phyloP scores from a whole-genome alignment of 306 rosid genomes.

The Cucurbita maxima region DNA sequence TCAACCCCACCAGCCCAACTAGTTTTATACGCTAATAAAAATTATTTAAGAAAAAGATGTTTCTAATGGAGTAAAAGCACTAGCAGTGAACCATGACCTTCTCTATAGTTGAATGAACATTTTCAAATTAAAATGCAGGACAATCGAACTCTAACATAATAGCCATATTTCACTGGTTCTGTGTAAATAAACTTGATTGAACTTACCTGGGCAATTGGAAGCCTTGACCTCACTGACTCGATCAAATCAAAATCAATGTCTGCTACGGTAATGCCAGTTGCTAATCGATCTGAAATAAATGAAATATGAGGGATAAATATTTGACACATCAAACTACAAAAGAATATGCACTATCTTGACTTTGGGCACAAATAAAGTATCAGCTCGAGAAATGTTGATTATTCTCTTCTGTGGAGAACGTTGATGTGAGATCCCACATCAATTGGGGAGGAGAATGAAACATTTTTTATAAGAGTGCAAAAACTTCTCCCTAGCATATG shows the following conservation, averaged over 20 bases:
- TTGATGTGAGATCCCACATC: too few species aligned
- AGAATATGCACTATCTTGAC: too few species aligned
- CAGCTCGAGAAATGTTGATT: not conserved
- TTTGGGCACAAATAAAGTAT: too few species aligned
- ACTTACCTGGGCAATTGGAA: constrained; percentile 74
- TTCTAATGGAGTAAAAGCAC: not conserved
- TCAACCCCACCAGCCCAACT: not conserved
- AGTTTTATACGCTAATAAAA: not conserved
- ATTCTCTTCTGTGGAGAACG: not conserved
- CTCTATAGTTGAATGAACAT: not conserved
- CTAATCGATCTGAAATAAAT: constrained; percentile 41
- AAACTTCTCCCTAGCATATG: too few species aligned
- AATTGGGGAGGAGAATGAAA: too few species aligned
- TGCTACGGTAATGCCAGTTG: constrained; percentile 73
- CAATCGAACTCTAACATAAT: not conserved
- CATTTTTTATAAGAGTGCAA: too few species aligned
- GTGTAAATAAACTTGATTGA: not conserved
- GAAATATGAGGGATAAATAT: not conserved
- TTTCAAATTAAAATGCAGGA: not conserved
- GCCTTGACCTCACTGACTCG: constrained; percentile 63
- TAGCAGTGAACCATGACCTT: too few species aligned
- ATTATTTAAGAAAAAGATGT: not conserved
- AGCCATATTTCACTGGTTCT: not conserved
- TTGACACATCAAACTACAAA: not conserved
- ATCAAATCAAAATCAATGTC: constrained; percentile 67